Base-by-base conservation (phyloP, 2,329 filamentous ascomycete genomes). In the Stemphylium lycopersici region DNA sequence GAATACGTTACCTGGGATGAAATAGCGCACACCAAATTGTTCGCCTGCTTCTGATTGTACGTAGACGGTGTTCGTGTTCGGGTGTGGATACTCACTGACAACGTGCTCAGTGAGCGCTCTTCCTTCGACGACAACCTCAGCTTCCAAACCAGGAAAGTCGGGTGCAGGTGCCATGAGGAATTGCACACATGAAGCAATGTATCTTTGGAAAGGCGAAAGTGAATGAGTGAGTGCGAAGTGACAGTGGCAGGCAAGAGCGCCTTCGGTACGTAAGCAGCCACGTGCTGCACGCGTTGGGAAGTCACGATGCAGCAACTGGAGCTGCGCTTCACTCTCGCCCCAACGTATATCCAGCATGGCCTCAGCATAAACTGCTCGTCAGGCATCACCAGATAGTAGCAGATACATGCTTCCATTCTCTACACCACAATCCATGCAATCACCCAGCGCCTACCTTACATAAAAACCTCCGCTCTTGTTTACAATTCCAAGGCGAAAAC, bases 151-250 rank as follows among this genome's bases (percentile, higher is more conserved):
- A 1, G 56, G 56, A 10, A 32, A 41, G 18, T 34, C 43, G 7
- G 37, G 38, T 7, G 53, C 47, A 6, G 58, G 46, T 6, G 52
- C 61, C 62, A 65, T 65, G 10, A 31, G 20, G 12, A 22, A 22
- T 8, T 16, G 20, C n/a, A 11, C 8, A 6, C 13, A 15, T 15
- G 7, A 3, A 16, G 15, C 12, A 31, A 20, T 18, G 13, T 44
- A 15, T 36, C 22, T 3, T 24, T 13, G 33, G 12, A 6, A 22
- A 16, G 13, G 15, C 4, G 32, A 15, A 3, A 6, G 13, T 16
- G 13, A 38, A 36, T 8, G 6, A 11, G 36, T 8, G 22, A 7
- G 32, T n/a, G 8, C 12, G 3, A 8, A 7, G 18, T 29, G 22
- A 6, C 3, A 7, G 26, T 29, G 18, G 33, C 13, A 18, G 24